These are phyloP conservation scores for Psilocybe sp. DNA, from an alignment of 768 basidiomycete species.

Conservation along the genomic window DNA sequence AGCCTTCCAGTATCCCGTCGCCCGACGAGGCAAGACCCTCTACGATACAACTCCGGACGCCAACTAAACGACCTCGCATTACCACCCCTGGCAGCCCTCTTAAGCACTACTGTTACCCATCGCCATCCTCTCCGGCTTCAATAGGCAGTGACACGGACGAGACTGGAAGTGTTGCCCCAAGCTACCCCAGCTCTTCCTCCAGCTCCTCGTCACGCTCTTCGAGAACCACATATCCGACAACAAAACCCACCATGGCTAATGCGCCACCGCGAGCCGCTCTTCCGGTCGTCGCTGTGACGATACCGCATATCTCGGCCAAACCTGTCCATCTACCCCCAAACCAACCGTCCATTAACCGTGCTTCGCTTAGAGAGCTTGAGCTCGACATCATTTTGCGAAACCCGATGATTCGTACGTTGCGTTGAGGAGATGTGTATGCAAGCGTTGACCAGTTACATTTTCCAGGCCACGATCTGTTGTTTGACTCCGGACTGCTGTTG, in stretches of 20 bases:
- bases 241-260: not conserved
- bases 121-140: no score
- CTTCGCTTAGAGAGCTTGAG: constrained; percentile 83
- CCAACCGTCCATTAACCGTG: constrained; percentile 76
- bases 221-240: no score
- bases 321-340: constrained; percentile 56
- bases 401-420: constrained; percentile 81
- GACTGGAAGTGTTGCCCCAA: no score
- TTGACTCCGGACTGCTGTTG: constrained; percentile 83
- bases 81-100: no score
- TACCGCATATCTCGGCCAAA: constrained; percentile 29
- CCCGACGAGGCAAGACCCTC: no score
- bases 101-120: no score
- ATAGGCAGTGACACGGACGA: no score
- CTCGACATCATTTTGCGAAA: constrained; percentile 83
- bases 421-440: constrained; percentile 11
- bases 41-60: no score
- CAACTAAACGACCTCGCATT: no score
- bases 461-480: constrained; percentile 84
- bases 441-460: constrained; percentile 7
- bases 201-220: no score
- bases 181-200: no score
- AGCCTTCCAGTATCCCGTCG: no score
- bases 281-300: not conserved
- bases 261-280: not conserved